A percentile compares a stretch with the other conserved stretches of the same genome.
Conservation (phyloP, 192 early-diverging fungal species). For the Coemansia sp. region DNA sequence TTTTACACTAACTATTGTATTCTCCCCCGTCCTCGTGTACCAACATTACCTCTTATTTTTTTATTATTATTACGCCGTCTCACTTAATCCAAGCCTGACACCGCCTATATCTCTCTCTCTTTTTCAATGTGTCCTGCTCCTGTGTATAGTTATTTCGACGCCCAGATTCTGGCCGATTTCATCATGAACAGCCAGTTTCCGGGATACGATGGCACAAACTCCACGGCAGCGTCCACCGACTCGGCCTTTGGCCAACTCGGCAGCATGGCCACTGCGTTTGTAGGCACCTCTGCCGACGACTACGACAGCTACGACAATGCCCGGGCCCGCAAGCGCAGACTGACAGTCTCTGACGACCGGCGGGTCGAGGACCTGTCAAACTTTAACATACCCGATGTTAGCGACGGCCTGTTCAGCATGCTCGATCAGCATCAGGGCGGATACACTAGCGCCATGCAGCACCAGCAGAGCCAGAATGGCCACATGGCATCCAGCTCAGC, state of each 20-base stretch:
- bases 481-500: conserved; percentile 7
- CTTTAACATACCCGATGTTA: conserved; percentile 27
- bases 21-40: neutral
- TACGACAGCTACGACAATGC: conserved; percentile 53
- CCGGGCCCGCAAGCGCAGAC: conserved; percentile 49
- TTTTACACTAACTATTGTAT: conserved; percentile 1
- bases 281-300: conserved; percentile 29
- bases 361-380: conserved; percentile 27
- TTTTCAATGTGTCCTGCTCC: conserved; percentile 40
- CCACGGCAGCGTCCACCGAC: conserved; percentile 29
- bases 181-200: conserved; percentile 56
- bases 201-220: conserved; percentile 42
- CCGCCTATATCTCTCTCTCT: too few species aligned
- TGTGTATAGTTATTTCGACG: conserved; percentile 56
- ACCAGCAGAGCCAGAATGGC: neutral
- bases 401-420: conserved; percentile 43
- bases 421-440: conserved; percentile 36
- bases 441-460: conserved; percentile 4
- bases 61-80: neutral
- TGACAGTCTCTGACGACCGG: conserved; percentile 47
- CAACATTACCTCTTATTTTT: conserved; percentile 11
- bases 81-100: neutral
- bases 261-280: conserved; percentile 28
- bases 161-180: conserved; percentile 51
- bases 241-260: conserved; percentile 24